Percentiles rank a stretch among this genome's conserved stretches.
phyloP scores from a whole-genome alignment of 1,284 basidiomycete species.

The Austroboletus novae-zelandiae region DNA sequence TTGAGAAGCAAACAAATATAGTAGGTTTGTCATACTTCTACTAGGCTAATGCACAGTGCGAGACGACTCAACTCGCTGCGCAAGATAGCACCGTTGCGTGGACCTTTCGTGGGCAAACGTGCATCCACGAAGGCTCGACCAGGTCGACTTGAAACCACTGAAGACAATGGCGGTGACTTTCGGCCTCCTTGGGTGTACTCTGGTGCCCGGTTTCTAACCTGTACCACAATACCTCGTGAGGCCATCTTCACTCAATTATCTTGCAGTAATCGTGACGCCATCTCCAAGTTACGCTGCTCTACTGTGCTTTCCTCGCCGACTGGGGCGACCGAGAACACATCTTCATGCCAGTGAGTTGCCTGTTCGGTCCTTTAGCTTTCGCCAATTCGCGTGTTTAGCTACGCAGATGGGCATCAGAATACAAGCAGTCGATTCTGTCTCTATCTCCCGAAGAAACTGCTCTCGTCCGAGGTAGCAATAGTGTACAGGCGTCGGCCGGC shows the following conservation, averaged over 20 bases:
- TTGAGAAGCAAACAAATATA: not conserved
- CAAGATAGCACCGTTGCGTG: not conserved
- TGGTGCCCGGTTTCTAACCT: conserved; percentile 42
- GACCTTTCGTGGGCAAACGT: conserved; percentile 6
- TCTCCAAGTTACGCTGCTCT: conserved; percentile 46
- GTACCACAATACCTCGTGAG: conserved; percentile 52
- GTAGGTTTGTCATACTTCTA: too few relatives aligned
- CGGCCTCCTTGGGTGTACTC: conserved; percentile 58
- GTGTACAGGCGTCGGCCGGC: not conserved
- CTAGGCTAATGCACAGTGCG: conserved; percentile 6
- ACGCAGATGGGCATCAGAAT: conserved; percentile 44
- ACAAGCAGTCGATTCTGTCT: conserved; percentile 44
- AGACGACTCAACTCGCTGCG: conserved; percentile 5
- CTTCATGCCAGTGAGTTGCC: conserved; percentile 57
- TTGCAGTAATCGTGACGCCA: not conserved
- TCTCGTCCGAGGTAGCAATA: conserved; percentile 17
- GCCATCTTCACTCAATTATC: not conserved
- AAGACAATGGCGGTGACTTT: conserved; percentile 38
- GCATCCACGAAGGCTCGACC: conserved; percentile 17
- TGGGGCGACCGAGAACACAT: conserved; percentile 70
- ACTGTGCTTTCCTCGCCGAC: conserved; percentile 62
- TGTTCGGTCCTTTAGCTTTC: not conserved
- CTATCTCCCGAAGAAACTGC: conserved; percentile 48
- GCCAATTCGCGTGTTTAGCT: conserved; percentile 29
- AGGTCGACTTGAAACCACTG: conserved; percentile 2